Percentiles rank a stretch among this genome's conserved stretches.
phyloP scores from a whole-genome alignment of 2,329 filamentous ascomycete genomes.

The Talaromyces piceae region DNA sequence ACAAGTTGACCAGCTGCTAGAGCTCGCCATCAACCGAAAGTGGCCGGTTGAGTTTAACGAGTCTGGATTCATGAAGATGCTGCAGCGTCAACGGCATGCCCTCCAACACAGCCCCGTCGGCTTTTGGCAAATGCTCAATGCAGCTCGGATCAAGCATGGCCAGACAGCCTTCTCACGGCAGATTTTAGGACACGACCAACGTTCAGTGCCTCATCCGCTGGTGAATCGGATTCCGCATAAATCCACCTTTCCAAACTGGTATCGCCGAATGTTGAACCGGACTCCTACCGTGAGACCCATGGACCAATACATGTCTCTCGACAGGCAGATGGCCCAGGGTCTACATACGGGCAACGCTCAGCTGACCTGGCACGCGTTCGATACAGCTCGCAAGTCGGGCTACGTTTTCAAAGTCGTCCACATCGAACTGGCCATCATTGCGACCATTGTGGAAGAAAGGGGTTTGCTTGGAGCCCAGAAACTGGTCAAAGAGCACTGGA shows the following conservation, averaged over 20 bases:
- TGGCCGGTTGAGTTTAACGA: slow-evolving; percentile 29
- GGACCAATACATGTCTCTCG: slow-evolving; percentile 26
- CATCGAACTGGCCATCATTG: slow-evolving; percentile 30
- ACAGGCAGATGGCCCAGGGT: slow-evolving; percentile 30
- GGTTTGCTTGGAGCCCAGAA: slow-evolving; percentile 23
- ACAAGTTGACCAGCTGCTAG: slow-evolving; percentile 25
- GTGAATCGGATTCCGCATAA: slow-evolving; percentile 21
- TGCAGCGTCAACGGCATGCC: slow-evolving; percentile 28
- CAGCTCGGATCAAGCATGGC: slow-evolving; percentile 26
- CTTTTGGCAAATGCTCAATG: slow-evolving; percentile 35
- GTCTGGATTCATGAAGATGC: slow-evolving; percentile 22
- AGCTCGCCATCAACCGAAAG: slow-evolving; percentile 20
- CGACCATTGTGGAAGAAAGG: slow-evolving; percentile 24
- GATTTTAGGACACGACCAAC: slow-evolving; percentile 29
- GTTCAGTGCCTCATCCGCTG: slow-evolving; percentile 20
- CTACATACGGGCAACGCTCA: slow-evolving; percentile 30
- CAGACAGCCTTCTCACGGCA: slow-evolving; percentile 26
- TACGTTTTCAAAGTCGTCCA: slow-evolving; percentile 27
- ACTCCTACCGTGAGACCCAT: slow-evolving; percentile 20
- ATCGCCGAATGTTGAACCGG: slow-evolving; percentile 22
- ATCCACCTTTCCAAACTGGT: slow-evolving; percentile 19
- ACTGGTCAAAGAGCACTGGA: slow-evolving; percentile 26
- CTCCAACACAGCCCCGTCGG: slow-evolving; percentile 29
- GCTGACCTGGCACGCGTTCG: slow-evolving; percentile 25
- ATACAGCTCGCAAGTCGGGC: slow-evolving; percentile 21